Evolutionary conservation across 148 eudicot genomes (phyloP).

Genomic region (Rhododendron henanense): DNA sequence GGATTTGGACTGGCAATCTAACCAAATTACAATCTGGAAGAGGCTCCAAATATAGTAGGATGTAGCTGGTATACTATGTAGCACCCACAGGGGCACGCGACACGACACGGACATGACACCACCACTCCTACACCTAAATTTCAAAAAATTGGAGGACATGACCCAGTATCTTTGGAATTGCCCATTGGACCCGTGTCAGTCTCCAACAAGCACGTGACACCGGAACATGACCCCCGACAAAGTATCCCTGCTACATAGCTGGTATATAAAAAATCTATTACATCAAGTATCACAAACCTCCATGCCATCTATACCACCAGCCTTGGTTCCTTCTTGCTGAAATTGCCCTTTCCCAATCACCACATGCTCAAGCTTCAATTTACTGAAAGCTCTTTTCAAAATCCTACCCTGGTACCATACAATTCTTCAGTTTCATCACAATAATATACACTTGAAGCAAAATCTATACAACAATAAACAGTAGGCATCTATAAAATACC

Average conservation of each 20-base stretch:
- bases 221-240: not conserved
- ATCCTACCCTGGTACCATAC: conserved; percentile 64
- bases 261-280: not conserved
- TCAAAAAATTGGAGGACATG: not conserved
- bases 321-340: conserved; percentile 63
- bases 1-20: not conserved
- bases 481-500: conserved; percentile 32
- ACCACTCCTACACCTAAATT: not conserved
- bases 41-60: not conserved
- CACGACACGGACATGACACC: not conserved
- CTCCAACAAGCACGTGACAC: not conserved
- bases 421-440: conserved; percentile 10
- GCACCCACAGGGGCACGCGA: not conserved
- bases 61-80: not conserved
- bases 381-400: conserved; percentile 91
- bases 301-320: conserved; percentile 32
- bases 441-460: not conserved
- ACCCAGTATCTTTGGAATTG: not conserved
- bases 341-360: conserved; percentile 96
- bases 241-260: too few species aligned
- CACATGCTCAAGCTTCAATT: conserved; percentile 94
- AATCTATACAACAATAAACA: not conserved
- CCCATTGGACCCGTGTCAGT: not conserved
- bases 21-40: not conserved
- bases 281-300: conserved; percentile 41